phyloP scores from a whole-genome alignment of 305 asterid genomes.

The Solanum aculeatissimum region DNA sequence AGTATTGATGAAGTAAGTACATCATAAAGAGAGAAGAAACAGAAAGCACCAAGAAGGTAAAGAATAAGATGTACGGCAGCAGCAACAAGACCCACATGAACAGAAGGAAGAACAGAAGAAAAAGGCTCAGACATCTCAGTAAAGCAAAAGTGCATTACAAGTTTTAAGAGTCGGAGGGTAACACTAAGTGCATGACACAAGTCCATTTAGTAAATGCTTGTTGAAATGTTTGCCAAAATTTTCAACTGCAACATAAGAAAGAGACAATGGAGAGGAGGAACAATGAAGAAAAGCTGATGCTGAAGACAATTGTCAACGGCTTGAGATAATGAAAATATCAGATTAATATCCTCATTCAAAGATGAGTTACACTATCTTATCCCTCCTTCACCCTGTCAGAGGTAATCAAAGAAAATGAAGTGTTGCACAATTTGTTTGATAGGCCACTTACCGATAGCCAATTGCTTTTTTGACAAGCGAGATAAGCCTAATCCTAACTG shows the following conservation, averaged over 20 bases:
- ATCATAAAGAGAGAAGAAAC: neutral
- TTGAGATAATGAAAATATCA: neutral
- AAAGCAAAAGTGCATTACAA: neutral
- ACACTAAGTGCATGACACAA: neutral
- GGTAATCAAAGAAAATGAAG: neutral
- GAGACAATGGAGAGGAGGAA: neutral
- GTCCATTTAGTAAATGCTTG: neutral
- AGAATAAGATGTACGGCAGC: neutral
- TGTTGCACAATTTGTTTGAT: neutral
- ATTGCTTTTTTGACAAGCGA: constrained; percentile 70
- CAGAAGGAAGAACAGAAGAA: neutral
- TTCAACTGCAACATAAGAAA: neutral
- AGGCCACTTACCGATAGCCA: constrained; percentile 47
- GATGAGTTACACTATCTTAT: neutral
- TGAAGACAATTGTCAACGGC: neutral
- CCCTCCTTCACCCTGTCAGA: neutral
- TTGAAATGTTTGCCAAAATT: neutral
- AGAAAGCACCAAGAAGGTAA: neutral
- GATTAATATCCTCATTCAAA: neutral
- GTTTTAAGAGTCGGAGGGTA: neutral
- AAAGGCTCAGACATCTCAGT: neutral
- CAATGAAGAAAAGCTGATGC: neutral
- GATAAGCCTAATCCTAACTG: constrained; percentile 78
- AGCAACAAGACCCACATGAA: neutral
- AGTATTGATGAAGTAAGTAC: neutral